Evolutionary conservation across 176 grass and related monocot species (phyloP), one percentile per base, ranked within the genome.

Genomic region (Avena insularis): DNA sequence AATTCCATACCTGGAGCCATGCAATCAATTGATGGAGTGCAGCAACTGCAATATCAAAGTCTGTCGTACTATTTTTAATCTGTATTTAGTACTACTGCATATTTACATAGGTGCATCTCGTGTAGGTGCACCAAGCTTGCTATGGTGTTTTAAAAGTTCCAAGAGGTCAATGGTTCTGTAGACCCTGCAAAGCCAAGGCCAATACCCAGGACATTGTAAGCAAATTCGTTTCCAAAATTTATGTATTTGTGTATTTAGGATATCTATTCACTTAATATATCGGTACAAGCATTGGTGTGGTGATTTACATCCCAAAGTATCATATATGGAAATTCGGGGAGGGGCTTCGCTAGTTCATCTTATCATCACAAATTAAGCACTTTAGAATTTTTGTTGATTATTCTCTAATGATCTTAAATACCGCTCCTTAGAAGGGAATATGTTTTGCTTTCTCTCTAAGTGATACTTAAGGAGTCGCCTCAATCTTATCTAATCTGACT

Each of bases 91-190:
- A 80, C 29, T 31, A 68, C 60, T 72, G 84, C 54, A 58, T 86
- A 86, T 90, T 90, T 84, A 75, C 77, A 88, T 77, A 53, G 51
- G 43, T 23, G 48, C 73, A 73, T 86, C 84, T 76, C 70, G 10
- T 92, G 82, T 88, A 98, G 96, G 96, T 95, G 71, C 96, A 98
- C 87, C 96, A 96, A 84, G 96, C 92, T 72, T 98, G 96, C 76
- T 98, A 98, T 91, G 96, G 96, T 82, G 90, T 98, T 89, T 61
- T 85, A 87, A 94, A 91, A 92, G 79, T 92, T 72, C 96, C 92
- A 27, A 96, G 90, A 86, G 90, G 84, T 79, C 74, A 89, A 85
- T 98, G 96, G 96, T 90, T 80, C 85, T 98, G 96, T 85, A 91
- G 93, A 79, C 93, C 96, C 67, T 98, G 96, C 90, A 98, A 87